Evolutionary conservation across 495 filamentous ascomycete genomes (phyloP).

Genomic region (Podospora bellae-mahoneyi): DNA sequence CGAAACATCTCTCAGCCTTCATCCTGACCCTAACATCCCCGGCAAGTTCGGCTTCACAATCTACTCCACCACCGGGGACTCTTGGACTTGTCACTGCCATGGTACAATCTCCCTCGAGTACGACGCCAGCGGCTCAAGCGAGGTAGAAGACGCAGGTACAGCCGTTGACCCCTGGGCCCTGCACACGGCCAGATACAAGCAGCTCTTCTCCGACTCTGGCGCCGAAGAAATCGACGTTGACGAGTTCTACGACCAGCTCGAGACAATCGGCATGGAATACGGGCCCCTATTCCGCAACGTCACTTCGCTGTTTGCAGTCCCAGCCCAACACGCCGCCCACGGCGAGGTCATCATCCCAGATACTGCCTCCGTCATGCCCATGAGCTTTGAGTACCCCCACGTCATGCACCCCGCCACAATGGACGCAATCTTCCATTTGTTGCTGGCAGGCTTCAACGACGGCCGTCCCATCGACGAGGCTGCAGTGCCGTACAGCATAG

Average conservation of each 20-base stretch:
- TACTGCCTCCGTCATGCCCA: constrained; percentile 5
- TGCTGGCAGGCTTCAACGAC: constrained; percentile 5
- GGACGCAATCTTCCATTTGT: constrained; percentile 3
- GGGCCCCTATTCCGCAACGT: constrained; percentile 23
- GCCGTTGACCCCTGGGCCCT: background rate
- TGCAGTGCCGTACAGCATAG: constrained; percentile 6
- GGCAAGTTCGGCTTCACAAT: constrained; percentile 5
- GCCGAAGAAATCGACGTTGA: constrained; percentile 4
- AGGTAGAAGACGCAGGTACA: background rate
- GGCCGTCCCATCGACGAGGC: constrained; percentile 6
- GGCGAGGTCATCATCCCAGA: constrained; percentile 1
- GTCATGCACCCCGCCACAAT: constrained; percentile 3
- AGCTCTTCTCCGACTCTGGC: background rate
- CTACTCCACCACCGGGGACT: constrained; percentile 7
- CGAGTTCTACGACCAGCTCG: constrained; percentile 8
- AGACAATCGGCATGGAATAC: constrained; percentile 21
- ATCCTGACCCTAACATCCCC: constrained; percentile 9
- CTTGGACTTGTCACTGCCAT: constrained; percentile 7
- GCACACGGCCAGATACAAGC: background rate
- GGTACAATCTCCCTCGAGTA: constrained; percentile 7
- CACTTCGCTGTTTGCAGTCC: constrained; percentile 7
- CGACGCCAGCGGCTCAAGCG: background rate
- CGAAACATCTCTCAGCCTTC: constrained; percentile 36
- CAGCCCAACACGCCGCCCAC: constrained; percentile 8
- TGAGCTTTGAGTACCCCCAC: constrained; percentile 10